Evolutionary conservation across 768 basidiomycete genomes (phyloP).

Genomic region (Suillus discolor): DNA sequence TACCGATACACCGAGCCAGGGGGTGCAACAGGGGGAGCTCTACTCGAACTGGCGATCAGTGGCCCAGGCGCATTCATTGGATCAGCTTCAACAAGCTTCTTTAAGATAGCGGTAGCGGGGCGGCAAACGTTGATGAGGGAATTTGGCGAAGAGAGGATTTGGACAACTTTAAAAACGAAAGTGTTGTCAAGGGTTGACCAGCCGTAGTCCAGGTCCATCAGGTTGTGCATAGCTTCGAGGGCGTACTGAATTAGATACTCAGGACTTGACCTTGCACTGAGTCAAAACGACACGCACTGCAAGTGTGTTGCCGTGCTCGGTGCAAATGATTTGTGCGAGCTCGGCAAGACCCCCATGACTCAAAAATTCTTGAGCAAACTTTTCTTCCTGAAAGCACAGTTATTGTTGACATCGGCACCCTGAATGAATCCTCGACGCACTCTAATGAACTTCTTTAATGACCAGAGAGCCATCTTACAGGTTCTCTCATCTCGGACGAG

Average conservation of each 20-base stretch:
- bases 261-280: neutral
- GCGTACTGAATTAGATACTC: constrained; percentile 60
- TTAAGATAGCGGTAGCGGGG: constrained; percentile 88
- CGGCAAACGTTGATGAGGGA: constrained; percentile 89
- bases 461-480: constrained; percentile 71
- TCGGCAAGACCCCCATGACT: constrained; percentile 69
- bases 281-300: constrained; percentile 53
- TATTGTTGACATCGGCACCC: constrained; percentile 8
- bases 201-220: constrained; percentile 86
- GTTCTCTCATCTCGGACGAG: constrained; percentile 57
- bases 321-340: constrained; percentile 69
- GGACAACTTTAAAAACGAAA: constrained; percentile 80
- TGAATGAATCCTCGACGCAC: constrained; percentile 40
- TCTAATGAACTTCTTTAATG: constrained; percentile 77
- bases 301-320: constrained; percentile 77
- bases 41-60: constrained; percentile 61
- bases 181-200: constrained; percentile 72
- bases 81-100: constrained; percentile 87
- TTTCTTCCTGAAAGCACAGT: constrained; percentile 62
- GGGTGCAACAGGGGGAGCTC: constrained; percentile 49
- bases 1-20: constrained; percentile 79
- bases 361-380: constrained; percentile 80
- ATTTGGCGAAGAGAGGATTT: constrained; percentile 72
- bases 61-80: constrained; percentile 67
- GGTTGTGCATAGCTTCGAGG: constrained; percentile 80